Percentiles rank a stretch among this genome's conserved stretches.
Conservation (phyloP, 129 eudicot genomes). For the Artemisia tridentata region DNA sequence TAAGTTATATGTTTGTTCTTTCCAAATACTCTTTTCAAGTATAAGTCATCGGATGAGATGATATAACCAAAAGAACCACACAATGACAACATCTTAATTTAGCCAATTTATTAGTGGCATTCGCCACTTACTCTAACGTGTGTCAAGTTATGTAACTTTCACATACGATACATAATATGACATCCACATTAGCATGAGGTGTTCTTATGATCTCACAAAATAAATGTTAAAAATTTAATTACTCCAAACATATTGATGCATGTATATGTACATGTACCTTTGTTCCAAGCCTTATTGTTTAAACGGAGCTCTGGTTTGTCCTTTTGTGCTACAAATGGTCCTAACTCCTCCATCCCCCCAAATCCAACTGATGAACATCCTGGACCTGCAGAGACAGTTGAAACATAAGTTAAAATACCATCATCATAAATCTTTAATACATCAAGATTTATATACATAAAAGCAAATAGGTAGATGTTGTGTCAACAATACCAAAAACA, state of each 20-base stretch:
- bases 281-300: constrained; percentile 71
- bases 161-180: too few species aligned
- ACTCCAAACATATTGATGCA: neutral
- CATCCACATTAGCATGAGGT: too few species aligned
- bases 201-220: too few species aligned
- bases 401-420: neutral
- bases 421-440: neutral
- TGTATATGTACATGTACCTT: constrained; percentile 41
- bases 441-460: neutral
- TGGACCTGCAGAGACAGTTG: constrained; percentile 53
- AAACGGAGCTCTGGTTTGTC: constrained; percentile 57
- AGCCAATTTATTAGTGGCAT: too few species aligned
- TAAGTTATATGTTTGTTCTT: too few species aligned
- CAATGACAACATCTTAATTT: too few species aligned
- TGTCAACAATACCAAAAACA: neutral
- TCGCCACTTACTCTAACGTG: too few species aligned
- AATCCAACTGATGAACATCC: constrained; percentile 92
- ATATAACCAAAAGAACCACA: too few species aligned
- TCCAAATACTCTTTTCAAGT: too few species aligned
- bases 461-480: neutral
- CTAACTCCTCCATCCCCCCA: constrained; percentile 79
- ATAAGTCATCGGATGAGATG: too few species aligned
- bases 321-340: constrained; percentile 74
- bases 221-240: too few species aligned
- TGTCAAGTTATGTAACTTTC: too few species aligned